Base-by-base conservation (phyloP, 495 filamentous ascomycete species). In the Xylaria curta region DNA sequence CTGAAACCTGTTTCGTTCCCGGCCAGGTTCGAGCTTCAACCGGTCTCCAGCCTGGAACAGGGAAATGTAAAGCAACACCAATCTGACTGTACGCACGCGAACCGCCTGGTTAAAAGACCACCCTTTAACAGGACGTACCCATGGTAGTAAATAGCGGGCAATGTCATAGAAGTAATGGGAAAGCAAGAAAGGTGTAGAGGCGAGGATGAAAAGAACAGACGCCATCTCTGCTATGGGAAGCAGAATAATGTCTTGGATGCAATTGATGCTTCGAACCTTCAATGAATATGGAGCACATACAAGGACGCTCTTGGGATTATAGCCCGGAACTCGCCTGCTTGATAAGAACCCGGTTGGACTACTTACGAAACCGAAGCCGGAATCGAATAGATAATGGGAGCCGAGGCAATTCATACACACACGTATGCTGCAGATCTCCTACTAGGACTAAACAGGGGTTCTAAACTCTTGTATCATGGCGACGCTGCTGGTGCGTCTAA, bases 141-240 rank as follows among this genome's bases (percentile, higher is more conserved):
- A 56, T 15, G 73, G 75, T 19, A 61, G 3, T 5, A 73, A 26
- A 28, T 26, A 67, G 15, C 68, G 28, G 21, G 63, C 24, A 6
- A 75, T 36, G 63, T 72, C 72, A 31, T 73, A 28, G 15, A 66
- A 15, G 51, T 73, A 74, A 54, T 61, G 53, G 2, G 46, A 15
- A 46, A 76, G 73, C 4, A 76, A 46, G 21, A 74, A 69, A 9
- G 75, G 75, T 9, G 69, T 68, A 26, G 44, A 36, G 6, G 68
- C 12, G n/a, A 69, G 56, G 36, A 61, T 36, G 54, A 44, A 61
- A 42, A 69, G 38, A 24, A 47, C 5, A 36, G 49, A 36, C 8
- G 67, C 67, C 67, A 69, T 69, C 10, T 17, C 49, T 2, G 26
- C 10, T 65, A 17, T n/a, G 13, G 54, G 28, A 36, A n/a, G 54